phyloP scores from a whole-genome alignment of 805 yeast species.

The Candida parachauliodes region DNA sequence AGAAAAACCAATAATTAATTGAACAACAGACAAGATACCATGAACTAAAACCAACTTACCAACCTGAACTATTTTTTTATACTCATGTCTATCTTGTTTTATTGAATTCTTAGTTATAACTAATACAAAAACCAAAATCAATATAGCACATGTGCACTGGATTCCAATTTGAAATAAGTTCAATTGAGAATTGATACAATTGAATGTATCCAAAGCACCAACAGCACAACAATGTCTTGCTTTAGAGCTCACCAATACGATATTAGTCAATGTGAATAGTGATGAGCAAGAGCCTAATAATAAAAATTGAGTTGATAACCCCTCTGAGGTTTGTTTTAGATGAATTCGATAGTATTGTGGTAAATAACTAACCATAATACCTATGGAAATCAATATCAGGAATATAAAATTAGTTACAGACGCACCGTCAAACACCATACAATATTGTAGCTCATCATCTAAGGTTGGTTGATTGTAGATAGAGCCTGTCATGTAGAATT shows the following conservation, averaged over 20 bases:
- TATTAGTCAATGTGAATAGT: slow-evolving; percentile 63
- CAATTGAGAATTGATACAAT: slow-evolving; percentile 63
- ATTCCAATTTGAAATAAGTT: slow-evolving; percentile 64
- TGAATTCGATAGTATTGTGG: slow-evolving; percentile 71
- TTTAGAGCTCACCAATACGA: slow-evolving; percentile 55
- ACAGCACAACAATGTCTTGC: slow-evolving; percentile 60
- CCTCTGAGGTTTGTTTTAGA: slow-evolving; percentile 63
- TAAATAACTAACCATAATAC: slow-evolving; percentile 65
- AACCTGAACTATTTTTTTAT: slow-evolving; percentile 34
- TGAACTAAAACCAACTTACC: slow-evolving; percentile 41
- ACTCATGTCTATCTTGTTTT: slow-evolving; percentile 46
- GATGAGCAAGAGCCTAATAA: slow-evolving; percentile 69
- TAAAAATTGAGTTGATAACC: slow-evolving; percentile 69
- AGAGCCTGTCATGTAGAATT: no score
- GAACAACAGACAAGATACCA: slow-evolving; percentile 27
- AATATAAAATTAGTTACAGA: slow-evolving; percentile 45
- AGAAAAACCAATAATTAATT: slow-evolving; percentile 31
- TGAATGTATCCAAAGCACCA: slow-evolving; percentile 44
- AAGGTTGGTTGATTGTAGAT: not conserved
- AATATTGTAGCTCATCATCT: slow-evolving; percentile 16
- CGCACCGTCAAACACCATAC: slow-evolving; percentile 48
- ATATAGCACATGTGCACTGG: slow-evolving; percentile 57
- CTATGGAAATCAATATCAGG: slow-evolving; percentile 55
- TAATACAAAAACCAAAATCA: slow-evolving; percentile 56
- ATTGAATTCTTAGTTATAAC: slow-evolving; percentile 42